Base-by-base conservation (phyloP, 2,329 filamentous ascomycete species). In the Triangularia setosa region DNA sequence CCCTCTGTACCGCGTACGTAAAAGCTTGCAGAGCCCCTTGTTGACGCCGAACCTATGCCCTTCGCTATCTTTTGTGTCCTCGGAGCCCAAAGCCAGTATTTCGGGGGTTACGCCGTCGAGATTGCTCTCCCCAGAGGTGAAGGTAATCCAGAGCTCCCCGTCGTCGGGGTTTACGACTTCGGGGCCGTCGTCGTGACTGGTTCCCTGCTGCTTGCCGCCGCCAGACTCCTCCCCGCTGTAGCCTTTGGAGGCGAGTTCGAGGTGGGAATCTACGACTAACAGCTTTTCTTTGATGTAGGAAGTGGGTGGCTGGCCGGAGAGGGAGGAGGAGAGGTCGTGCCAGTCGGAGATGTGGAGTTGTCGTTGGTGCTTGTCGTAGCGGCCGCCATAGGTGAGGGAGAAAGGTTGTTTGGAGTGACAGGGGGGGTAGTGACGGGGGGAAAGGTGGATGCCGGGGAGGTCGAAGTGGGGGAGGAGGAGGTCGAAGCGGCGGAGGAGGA, bases 311-410 rank as follows among this genome's bases (percentile, higher is more conserved):
- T 0, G 75, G 74, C 2, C 71, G 73, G 1, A 72, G 61, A 7
- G 35, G 30, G 30, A 35, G 12, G 30, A 40, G 35, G 35, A 40
- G 35, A 70, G 69, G 1, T 75, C 75, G 1, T 72, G 68, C 0
- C 78, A 77, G 58, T 80, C 72, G 65, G 82, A 84, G 67, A 40
- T 40, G 35, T 40, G 35, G 16, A 40, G 35, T n/a, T n/a, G n/a
- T n/a, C 4, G 30, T n/a, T 79, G 81, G 67, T 84, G 82, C 65
- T 83, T 80, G 57, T 84, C 79, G 60, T 79, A 80, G 35, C 35
- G 35, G 35, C 14, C 4, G 35, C 35, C 35, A 14, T 40, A 40
- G 35, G 35, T 40, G 35, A 40, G 12, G 35, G 35, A n/a, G 35
- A n/a, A 40, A 14, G 35, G 35, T 11, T 3, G 7, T 40, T 40